Evolutionary conservation across 2,329 filamentous ascomycete species (phyloP).

Genomic region (Didymella keratinophila): DNA sequence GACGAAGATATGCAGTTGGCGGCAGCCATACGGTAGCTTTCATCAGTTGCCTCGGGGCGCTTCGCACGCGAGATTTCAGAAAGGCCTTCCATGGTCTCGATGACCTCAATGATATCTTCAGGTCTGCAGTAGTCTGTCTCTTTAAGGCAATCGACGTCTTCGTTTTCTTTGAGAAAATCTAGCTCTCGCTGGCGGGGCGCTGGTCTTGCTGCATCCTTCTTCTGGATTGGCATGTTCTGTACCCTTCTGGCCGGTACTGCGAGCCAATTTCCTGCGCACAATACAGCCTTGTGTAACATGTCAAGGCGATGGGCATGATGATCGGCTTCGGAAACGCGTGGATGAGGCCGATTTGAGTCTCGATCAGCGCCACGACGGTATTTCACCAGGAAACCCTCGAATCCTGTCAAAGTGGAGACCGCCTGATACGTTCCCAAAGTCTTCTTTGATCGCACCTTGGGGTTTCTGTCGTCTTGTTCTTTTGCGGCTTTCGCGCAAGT

Average conservation of each 20-base stretch:
- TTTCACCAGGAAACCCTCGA: background rate
- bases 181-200: background rate
- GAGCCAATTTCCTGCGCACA: background rate
- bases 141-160: background rate
- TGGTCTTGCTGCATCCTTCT: background rate
- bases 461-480: slow-evolving; percentile 1
- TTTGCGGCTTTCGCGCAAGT: slow-evolving; percentile 5
- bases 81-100: background rate
- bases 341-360: background rate
- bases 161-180: background rate
- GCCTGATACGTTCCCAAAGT: slow-evolving; percentile 1
- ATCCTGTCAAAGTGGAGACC: background rate
- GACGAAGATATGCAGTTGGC: background rate
- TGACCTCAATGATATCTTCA: background rate
- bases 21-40: background rate
- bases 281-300: background rate
- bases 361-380: background rate
- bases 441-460: background rate
- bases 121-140: background rate
- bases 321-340: slow-evolving; percentile 7
- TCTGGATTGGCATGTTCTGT: background rate
- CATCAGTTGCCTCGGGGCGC: no score
- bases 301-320: slow-evolving; percentile 1
- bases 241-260: slow-evolving; percentile 4
- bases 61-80: background rate